phyloP scores from a whole-genome alignment of 345 rosid genomes.

The Citrus cavaleriei region DNA sequence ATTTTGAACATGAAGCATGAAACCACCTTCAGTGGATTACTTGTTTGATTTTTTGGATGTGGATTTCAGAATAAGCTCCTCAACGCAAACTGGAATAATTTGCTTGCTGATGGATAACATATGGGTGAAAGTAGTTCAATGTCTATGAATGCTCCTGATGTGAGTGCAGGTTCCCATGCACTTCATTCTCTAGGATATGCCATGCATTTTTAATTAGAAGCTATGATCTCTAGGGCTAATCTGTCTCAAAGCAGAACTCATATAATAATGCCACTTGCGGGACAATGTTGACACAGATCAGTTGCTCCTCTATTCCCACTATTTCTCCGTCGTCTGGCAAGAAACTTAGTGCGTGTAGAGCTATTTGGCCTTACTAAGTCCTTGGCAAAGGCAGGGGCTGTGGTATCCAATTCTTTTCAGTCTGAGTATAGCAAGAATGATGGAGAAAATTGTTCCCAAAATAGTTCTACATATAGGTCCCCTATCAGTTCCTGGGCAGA shows the following conservation, averaged over 20 bases:
- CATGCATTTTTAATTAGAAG: conserved; percentile 28
- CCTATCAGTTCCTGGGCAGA: conserved; percentile 75
- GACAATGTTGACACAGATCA: conserved; percentile 64
- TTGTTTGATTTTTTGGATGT: conserved; percentile 73
- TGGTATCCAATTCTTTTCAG: conserved; percentile 36
- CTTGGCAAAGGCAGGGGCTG: conserved; percentile 32
- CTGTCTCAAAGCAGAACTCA: conserved; percentile 52
- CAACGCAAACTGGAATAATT: conserved; percentile 27
- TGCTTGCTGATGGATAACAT: conserved; percentile 27
- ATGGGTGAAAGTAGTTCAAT: conserved; percentile 32
- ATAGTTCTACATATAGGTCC: conserved; percentile 54
- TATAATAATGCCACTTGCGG: conserved; percentile 66
- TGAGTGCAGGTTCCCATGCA: conserved; percentile 28
- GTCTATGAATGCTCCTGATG: conserved; percentile 31
- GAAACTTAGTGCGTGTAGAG: conserved; percentile 22
- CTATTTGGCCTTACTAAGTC: conserved; percentile 32
- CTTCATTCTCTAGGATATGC: neutral
- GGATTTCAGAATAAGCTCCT: conserved; percentile 57
- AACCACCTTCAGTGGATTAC: conserved; percentile 59
- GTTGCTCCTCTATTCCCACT: conserved; percentile 53
- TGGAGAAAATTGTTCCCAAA: conserved; percentile 40
- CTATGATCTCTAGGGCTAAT: no score
- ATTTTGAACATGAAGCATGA: conserved; percentile 5
- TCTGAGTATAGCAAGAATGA: conserved; percentile 32
- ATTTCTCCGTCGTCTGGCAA: conserved; percentile 30